A percentile compares a stretch with the other conserved stretches of the same genome.
Conservation (phyloP, 225 moss, liverwort and hornwort species). For the Neckera pumila region DNA sequence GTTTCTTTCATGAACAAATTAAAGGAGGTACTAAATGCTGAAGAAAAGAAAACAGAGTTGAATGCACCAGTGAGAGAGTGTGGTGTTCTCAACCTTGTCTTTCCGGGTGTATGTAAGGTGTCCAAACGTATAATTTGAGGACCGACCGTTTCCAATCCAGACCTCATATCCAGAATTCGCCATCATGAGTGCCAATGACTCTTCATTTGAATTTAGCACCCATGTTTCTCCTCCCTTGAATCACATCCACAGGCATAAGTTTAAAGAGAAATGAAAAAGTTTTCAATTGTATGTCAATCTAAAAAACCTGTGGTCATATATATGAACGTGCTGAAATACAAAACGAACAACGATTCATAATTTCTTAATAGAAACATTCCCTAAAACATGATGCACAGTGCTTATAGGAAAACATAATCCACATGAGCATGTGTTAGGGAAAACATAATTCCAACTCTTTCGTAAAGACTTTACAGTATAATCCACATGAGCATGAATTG, state of each 20-base stretch:
- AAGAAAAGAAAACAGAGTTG: too few relatives aligned
- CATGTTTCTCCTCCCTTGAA: constrained; percentile 73
- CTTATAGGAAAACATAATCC: too few relatives aligned
- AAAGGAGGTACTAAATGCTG: neutral
- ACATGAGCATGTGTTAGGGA: neutral
- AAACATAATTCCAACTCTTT: neutral
- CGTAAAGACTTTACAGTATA: too few relatives aligned
- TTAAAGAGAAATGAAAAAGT: neutral
- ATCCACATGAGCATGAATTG: neutral
- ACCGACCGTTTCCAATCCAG: constrained; percentile 79
- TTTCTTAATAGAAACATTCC: neutral
- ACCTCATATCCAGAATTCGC: constrained; percentile 64
- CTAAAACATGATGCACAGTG: neutral
- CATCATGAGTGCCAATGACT: constrained; percentile 57
- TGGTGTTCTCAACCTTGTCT: constrained; percentile 35
- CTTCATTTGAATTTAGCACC: constrained; percentile 40
- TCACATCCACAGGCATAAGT: neutral
- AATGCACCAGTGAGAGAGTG: neutral
- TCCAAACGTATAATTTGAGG: constrained; percentile 66
- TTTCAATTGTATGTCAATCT: neutral
- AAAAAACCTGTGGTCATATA: neutral
- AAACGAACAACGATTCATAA: too few relatives aligned
- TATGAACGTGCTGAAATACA: neutral
- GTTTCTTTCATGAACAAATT: neutral
- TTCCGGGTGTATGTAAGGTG: constrained; percentile 17